These are phyloP conservation scores for Thraustochytrium sp. DNA, from an alignment of 352 stramenopile genomes.

Conservation along the genomic window DNA sequence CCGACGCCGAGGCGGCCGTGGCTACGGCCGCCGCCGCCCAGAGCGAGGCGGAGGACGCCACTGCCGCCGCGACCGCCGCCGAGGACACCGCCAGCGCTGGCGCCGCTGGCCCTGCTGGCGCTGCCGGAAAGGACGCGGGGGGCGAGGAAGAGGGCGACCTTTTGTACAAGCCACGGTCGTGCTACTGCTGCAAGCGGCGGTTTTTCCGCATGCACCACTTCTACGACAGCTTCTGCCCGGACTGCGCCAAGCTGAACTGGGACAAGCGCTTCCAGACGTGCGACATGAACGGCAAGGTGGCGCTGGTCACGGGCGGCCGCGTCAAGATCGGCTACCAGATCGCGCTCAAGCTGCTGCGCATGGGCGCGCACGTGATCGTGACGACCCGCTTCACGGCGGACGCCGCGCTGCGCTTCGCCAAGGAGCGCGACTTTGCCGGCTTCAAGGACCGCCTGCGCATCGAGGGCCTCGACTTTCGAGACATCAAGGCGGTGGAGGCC, in stretches of 20 bases:
- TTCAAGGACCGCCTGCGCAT: constrained; percentile 81
- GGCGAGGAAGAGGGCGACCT: constrained; percentile 45
- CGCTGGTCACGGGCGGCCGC: constrained; percentile 80
- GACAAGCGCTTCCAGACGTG: constrained; percentile 79
- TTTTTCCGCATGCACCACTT: constrained; percentile 84
- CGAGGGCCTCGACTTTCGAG: constrained; percentile 87
- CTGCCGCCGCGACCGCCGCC: too few relatives aligned
- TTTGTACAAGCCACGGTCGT: constrained; percentile 79
- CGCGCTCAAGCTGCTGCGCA: constrained; percentile 83
- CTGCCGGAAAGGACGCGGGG: background rate
- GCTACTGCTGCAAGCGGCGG: constrained; percentile 86
- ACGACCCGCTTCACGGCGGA: constrained; percentile 89
- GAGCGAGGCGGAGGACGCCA: too few relatives aligned
- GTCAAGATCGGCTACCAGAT: constrained; percentile 94
- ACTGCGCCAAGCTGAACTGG: constrained; percentile 84
- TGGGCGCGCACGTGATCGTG: constrained; percentile 72
- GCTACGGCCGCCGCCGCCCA: too few relatives aligned
- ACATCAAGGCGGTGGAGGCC: constrained; percentile 81
- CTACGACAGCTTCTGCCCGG: constrained; percentile 85
- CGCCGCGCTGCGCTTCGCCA: constrained; percentile 71
- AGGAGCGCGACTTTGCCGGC: constrained; percentile 76
- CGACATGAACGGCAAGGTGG: constrained; percentile 68
- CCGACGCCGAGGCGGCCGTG: background rate
- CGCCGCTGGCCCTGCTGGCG: too few relatives aligned
- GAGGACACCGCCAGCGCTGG: too few relatives aligned